Evolutionary conservation across 345 rosid species (phyloP).

Genomic region (Rhodamnia rubescens): DNA sequence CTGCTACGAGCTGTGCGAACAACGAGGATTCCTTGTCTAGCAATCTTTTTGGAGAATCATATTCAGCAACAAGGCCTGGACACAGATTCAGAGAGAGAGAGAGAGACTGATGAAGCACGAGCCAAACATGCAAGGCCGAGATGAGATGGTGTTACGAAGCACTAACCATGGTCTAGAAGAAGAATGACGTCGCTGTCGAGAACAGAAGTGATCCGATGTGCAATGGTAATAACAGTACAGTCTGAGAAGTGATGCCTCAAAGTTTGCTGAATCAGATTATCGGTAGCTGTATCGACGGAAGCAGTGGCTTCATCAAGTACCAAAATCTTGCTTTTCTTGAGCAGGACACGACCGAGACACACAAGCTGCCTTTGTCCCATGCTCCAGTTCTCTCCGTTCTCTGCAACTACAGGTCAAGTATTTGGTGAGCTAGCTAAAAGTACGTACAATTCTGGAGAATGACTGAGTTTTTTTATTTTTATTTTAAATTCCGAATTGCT

Average conservation of each 20-base stretch:
- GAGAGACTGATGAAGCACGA: background rate
- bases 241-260: conserved; percentile 48
- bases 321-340: conserved; percentile 68
- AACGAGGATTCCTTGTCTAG: conserved; percentile 3
- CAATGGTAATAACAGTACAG: conserved; percentile 65
- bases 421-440: background rate
- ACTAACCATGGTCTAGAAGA: conserved; percentile 37
- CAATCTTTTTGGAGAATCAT: conserved; percentile 1
- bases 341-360: conserved; percentile 75
- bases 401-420: conserved; percentile 24
- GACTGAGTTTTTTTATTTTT: background rate
- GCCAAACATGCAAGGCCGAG: background rate
- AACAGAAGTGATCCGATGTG: conserved; percentile 80
- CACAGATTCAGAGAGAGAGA: background rate
- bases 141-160: background rate
- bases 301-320: conserved; percentile 92
- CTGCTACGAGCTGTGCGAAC: background rate
- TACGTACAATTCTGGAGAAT: background rate
- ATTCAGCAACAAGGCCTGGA: background rate
- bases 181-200: conserved; percentile 70
- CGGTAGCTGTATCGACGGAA: conserved; percentile 77
- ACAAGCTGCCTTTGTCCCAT: conserved; percentile 86
- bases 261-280: conserved; percentile 72
- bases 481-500: too few relatives aligned
- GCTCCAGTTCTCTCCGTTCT: conserved; percentile 95